Conservation (phyloP, 495 filamentous ascomycete genomes). For the Lineolata rhizophorae region DNA sequence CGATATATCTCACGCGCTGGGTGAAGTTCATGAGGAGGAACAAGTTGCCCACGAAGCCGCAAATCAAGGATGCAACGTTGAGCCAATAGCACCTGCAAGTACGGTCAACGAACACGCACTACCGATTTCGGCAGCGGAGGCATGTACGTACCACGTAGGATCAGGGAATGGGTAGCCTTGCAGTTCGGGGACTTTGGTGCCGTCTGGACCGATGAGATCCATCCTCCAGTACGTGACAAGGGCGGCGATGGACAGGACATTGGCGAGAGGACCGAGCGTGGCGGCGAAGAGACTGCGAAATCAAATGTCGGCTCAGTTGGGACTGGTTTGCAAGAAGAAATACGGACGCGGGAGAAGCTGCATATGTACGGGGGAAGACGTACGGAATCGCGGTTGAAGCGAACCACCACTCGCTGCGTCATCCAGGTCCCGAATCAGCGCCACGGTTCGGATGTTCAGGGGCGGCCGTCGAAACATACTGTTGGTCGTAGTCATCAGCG, state of each 20-base stretch:
- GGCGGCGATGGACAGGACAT: constrained; percentile 55
- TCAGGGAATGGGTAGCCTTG: constrained; percentile 21
- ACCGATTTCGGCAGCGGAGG: neutral
- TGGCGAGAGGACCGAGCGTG: constrained; percentile 48
- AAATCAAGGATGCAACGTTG: constrained; percentile 45
- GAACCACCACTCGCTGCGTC: constrained; percentile 42
- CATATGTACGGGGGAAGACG: too few species aligned
- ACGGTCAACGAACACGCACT: constrained; percentile 1
- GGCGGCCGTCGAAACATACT: too few species aligned
- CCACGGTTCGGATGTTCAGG: neutral
- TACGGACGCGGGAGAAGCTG: too few species aligned
- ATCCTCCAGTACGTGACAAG: constrained; percentile 44
- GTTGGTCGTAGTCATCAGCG: too few species aligned
- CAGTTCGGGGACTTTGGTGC: constrained; percentile 17
- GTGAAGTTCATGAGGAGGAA: constrained; percentile 75
- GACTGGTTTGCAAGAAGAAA: neutral
- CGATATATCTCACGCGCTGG: constrained; percentile 50
- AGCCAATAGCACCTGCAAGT: constrained; percentile 18
- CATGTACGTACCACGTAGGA: constrained; percentile 14
- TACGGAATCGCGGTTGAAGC: constrained; percentile 52
- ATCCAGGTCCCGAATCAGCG: neutral
- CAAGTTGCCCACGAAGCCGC: constrained; percentile 45
- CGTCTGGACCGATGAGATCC: constrained; percentile 16
- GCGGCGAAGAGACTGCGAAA: constrained; percentile 36
- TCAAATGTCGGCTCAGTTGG: neutral